Percentiles rank a stretch among this genome's conserved stretches.
Conservation (phyloP, 2,329 filamentous ascomycete genomes). For the Magnaporthiopsis incrustans region DNA sequence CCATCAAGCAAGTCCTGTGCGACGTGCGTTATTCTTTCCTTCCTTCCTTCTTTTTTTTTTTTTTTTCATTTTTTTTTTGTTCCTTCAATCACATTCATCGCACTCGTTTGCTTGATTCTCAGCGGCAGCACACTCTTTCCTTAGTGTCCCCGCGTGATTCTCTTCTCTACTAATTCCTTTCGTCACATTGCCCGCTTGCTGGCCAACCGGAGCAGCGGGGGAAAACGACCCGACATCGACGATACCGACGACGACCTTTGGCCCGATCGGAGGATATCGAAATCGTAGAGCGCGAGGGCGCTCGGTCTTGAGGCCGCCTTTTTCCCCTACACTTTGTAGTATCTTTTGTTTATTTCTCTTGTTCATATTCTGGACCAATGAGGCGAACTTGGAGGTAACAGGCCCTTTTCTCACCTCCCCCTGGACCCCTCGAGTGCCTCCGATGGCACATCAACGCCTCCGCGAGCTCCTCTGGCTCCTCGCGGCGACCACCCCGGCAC, state of each 20-base stretch:
- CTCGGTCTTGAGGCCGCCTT: neutral
- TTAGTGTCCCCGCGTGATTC: neutral
- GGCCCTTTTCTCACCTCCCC: slow-evolving; percentile 3
- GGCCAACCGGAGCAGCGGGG: slow-evolving; percentile 2
- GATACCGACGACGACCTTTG: neutral
- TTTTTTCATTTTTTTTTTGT: slow-evolving; percentile 8
- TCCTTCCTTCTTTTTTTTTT: slow-evolving; percentile 8
- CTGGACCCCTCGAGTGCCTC: slow-evolving; percentile 13
- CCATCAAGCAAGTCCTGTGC: neutral
- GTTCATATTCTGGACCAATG: slow-evolving; percentile 9
- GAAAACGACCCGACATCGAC: neutral
- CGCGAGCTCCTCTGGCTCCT: slow-evolving; percentile 12
- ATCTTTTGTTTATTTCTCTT: neutral
- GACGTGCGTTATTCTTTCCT: slow-evolving; percentile 4
- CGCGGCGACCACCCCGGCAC: slow-evolving; percentile 12
- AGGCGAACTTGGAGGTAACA: slow-evolving; percentile 13
- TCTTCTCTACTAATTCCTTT: slow-evolving; percentile 1
- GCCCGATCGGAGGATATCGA: neutral
- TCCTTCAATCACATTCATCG: neutral
- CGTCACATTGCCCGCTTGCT: slow-evolving; percentile 3
- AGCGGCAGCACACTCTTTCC: neutral
- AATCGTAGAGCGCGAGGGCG: neutral
- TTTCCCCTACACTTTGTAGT: neutral
- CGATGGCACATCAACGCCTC: slow-evolving; percentile 20
- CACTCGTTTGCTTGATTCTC: neutral